Conservation (phyloP, 495 filamentous ascomycete genomes). For the Talaromyces nanjingensis region DNA sequence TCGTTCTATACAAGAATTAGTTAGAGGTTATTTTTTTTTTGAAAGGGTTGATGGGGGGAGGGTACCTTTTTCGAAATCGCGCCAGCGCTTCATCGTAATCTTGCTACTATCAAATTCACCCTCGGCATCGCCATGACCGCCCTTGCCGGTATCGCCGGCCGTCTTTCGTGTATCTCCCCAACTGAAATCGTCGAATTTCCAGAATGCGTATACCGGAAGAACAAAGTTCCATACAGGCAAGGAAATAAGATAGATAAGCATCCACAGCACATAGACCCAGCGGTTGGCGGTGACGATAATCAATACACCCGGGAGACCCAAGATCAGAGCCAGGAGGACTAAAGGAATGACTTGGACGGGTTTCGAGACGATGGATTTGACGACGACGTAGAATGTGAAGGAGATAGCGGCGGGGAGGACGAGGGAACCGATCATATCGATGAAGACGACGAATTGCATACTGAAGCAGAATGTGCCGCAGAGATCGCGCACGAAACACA, state of each 20-base stretch:
- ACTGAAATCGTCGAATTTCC: conserved; percentile 99
- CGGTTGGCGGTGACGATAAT: conserved; percentile 96
- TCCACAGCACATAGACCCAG: conserved; percentile 90
- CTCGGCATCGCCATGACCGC: conserved; percentile 72
- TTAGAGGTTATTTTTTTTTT: background rate
- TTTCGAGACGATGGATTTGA: conserved; percentile 74
- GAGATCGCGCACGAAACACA: conserved; percentile 89
- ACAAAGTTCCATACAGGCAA: conserved; percentile 98
- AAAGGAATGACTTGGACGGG: conserved; percentile 92
- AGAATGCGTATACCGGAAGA: conserved; percentile 90
- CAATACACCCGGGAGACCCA: conserved; percentile 86
- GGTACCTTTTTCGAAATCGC: conserved; percentile 83
- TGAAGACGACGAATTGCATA: conserved; percentile 98
- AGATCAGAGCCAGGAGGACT: conserved; percentile 81
- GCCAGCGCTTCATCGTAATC: conserved; percentile 98
- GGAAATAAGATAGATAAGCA: conserved; percentile 90
- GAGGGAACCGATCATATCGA: conserved; percentile 90
- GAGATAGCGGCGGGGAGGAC: conserved; percentile 93
- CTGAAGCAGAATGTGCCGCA: conserved; percentile 99
- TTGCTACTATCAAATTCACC: conserved; percentile 96
- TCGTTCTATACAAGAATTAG: conserved; percentile 7
- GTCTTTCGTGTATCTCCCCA: conserved; percentile 99
- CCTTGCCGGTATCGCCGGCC: conserved; percentile 75
- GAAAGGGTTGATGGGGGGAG: background rate
- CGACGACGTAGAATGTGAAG: conserved; percentile 92